These are phyloP conservation scores for Aspergillus bombycis DNA, from an alignment of 2,329 filamentous ascomycete genomes.

Conservation along the genomic window DNA sequence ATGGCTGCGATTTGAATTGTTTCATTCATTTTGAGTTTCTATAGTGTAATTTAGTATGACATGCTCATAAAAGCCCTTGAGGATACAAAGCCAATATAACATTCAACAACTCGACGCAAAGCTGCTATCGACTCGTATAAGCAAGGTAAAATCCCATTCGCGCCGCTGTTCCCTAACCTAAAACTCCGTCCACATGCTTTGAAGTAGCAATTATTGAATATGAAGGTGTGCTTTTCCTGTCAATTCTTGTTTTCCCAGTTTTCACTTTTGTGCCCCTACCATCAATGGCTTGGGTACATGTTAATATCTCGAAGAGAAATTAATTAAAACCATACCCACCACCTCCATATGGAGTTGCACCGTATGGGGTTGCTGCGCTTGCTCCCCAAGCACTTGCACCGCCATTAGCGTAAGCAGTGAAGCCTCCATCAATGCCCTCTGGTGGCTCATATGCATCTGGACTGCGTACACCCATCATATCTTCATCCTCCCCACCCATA, in stretches of 20 bases:
- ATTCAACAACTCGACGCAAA: background rate
- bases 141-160: constrained; percentile 4
- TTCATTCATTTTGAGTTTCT: background rate
- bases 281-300: background rate
- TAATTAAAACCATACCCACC: constrained; percentile 32
- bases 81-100: background rate
- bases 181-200: constrained; percentile 11
- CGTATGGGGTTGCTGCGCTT: constrained; percentile 63
- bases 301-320: background rate
- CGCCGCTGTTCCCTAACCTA: constrained; percentile 10
- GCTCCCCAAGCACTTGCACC: constrained; percentile 69
- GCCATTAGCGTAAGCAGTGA: constrained; percentile 49
- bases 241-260: background rate
- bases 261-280: background rate
- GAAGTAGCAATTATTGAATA: constrained; percentile 4
- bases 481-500: constrained; percentile 47
- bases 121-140: background rate
- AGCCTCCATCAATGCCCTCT: constrained; percentile 47
- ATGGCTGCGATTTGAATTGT: background rate
- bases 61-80: background rate
- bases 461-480: constrained; percentile 53
- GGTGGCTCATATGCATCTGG: constrained; percentile 53
- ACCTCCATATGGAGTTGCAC: constrained; percentile 35
- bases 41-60: background rate
- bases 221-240: background rate